Evolutionary conservation across 306 rosid genomes (phyloP).

Genomic region (Ormosia semicastrata): DNA sequence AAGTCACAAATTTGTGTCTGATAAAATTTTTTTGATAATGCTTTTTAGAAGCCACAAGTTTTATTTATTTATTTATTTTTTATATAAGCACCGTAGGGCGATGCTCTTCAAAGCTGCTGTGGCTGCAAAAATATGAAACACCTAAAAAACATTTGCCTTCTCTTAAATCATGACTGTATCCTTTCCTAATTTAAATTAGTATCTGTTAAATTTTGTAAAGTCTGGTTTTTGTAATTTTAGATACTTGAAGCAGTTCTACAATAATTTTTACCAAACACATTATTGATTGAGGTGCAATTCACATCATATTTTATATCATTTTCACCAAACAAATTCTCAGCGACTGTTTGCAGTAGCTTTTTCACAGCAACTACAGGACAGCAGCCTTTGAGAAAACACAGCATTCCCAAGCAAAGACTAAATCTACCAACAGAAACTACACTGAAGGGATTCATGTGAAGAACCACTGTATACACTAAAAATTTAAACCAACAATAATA

Average conservation of each 20-base stretch:
- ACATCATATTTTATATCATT: neutral
- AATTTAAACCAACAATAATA: slow-evolving; percentile 18
- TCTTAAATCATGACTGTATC: neutral
- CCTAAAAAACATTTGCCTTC: neutral
- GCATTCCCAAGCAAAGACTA: neutral
- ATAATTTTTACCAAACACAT: neutral
- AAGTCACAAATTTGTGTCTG: neutral
- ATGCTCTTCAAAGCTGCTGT: neutral
- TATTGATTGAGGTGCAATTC: neutral
- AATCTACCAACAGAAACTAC: neutral
- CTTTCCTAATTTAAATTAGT: neutral
- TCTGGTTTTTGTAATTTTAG: neutral
- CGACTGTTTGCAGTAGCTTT: neutral
- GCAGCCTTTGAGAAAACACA: neutral
- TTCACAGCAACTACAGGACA: neutral
- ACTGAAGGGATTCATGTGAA: neutral
- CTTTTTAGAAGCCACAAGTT: neutral
- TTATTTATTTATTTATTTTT: too few species aligned
- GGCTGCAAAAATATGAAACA: neutral
- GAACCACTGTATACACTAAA: slow-evolving; percentile 1
- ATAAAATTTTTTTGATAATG: neutral
- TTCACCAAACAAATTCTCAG: neutral
- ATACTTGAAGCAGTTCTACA: neutral
- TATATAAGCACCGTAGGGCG: neutral
- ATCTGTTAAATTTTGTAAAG: neutral